Evolutionary conservation across 306 rosid genomes (phyloP), one percentile per base, ranked within the genome.

Genomic region (Canavalia ensiformis): DNA sequence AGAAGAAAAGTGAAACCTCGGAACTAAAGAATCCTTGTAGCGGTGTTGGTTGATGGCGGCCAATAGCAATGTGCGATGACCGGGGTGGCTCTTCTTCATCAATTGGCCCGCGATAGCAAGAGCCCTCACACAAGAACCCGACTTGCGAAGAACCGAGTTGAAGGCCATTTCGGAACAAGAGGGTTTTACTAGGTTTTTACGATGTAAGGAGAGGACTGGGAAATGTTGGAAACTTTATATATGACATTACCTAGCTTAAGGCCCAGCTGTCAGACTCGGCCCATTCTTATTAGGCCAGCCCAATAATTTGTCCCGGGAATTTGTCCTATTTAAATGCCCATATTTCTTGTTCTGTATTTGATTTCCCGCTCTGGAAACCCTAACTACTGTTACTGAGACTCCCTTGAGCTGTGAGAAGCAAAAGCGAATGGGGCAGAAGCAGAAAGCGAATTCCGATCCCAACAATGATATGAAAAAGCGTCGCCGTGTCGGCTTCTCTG

Each of bases 351-450:
- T 70, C 47, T 41, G 51, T 42, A 65, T 37, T 85, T 68, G 52
- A 60, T 87, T 92, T 94, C 94, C 96, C 98, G 94, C 97, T 84
- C 89, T 86, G 42, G 25, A 77, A 87, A 91, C 97, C 98, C 97
- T 91, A 90, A 88, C 84, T n/a, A 8, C 37, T 11, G 25, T 18
- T 18, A 30, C 8, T n/a, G 5, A 2, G 3, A 72, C 57, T 64
- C 9, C 45, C 55, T 9, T 46, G 66, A 55, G 42, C 52, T 66
- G 7, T 31, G 50, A 59, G 47, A 52, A 41, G 58, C 25, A 2
- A 29, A 67, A 35, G 2, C 51, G 13, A 83, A 95, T 95, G 98
- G 97, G 89, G 13, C 95, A 87, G 92, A 92, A 91, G 60, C 79
- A 85, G 65, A 50, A 49, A 12, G 0, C 60, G 57, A n/a, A 82